A percentile compares a stretch with the other conserved stretches of the same genome.
Evolutionary conservation across 495 filamentous ascomycete species (phyloP).

Genomic region (Aspergillus diversus): DNA sequence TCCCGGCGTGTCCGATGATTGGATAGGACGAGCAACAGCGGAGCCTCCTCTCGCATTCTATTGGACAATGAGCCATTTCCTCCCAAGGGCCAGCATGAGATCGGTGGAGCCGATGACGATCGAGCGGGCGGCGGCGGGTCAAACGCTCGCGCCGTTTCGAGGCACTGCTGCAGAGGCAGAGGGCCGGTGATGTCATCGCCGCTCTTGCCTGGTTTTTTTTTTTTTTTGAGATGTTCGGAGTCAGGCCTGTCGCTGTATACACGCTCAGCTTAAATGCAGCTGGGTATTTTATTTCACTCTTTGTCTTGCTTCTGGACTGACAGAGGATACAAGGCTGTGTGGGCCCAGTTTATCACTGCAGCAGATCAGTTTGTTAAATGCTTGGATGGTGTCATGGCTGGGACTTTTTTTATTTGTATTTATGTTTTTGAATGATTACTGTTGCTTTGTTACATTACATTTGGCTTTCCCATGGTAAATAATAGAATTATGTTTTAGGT

Average conservation of each 20-base stretch:
- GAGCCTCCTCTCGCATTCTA: constrained; percentile 11
- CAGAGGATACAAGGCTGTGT: background rate
- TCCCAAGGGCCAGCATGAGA: constrained; percentile 41
- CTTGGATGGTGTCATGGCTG: constrained; percentile 15
- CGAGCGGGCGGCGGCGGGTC: constrained; percentile 32
- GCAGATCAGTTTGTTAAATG: background rate
- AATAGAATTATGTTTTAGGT: too few species aligned
- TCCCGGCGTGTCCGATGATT: constrained; percentile 29
- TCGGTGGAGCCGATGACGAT: constrained; percentile 49
- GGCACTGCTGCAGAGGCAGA: constrained; percentile 1
- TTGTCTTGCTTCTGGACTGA: background rate
- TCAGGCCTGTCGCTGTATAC: background rate
- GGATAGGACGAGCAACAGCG: constrained; percentile 30
- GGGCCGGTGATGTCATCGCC: constrained; percentile 38
- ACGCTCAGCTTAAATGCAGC: background rate
- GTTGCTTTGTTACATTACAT: background rate
- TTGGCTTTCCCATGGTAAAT: too few species aligned
- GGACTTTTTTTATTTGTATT: background rate
- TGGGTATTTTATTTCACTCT: background rate
- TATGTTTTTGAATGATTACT: background rate
- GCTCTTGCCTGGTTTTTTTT: constrained; percentile 1
- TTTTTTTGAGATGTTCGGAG: background rate
- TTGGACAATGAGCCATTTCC: constrained; percentile 33
- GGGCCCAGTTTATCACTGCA: background rate
- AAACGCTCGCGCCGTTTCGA: constrained; percentile 39